Evolutionary conservation across 768 basidiomycete genomes (phyloP).

Genomic region (Tricholoma hemisulphureum): DNA sequence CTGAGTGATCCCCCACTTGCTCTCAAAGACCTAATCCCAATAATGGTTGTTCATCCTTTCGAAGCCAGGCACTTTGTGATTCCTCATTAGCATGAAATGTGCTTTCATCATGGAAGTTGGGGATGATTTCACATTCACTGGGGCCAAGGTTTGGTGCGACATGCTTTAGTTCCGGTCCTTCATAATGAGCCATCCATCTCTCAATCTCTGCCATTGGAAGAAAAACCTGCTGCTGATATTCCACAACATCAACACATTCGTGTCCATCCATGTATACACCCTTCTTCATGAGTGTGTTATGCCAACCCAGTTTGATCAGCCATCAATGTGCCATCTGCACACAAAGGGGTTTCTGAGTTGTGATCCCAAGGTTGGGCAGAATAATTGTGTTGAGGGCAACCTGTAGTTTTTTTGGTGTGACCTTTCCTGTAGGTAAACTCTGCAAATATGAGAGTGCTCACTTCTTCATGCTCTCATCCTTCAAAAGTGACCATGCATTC

Average conservation of each 20-base stretch:
- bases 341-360: slow-evolving; percentile 20
- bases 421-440: slow-evolving; percentile 21
- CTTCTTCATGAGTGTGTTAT: too few species aligned
- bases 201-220: slow-evolving; percentile 27
- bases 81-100: too few species aligned
- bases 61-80: too few species aligned
- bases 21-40: too few species aligned
- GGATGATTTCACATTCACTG: slow-evolving; percentile 26
- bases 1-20: too few species aligned
- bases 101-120: slow-evolving; percentile 31
- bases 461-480: slow-evolving; percentile 21
- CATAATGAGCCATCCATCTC: slow-evolving; percentile 19
- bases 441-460: slow-evolving; percentile 20
- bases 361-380: slow-evolving; percentile 30
- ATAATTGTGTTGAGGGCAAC: slow-evolving; percentile 27
- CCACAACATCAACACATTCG: slow-evolving; percentile 34
- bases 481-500: slow-evolving; percentile 14
- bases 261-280: slow-evolving; percentile 39
- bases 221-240: slow-evolving; percentile 30
- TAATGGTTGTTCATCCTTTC: too few species aligned
- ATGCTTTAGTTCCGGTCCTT: slow-evolving; percentile 16
- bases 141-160: slow-evolving; percentile 15
- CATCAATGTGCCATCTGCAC: slow-evolving; percentile 31
- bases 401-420: slow-evolving; percentile 28
- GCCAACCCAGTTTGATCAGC: too few species aligned